phyloP scores from a whole-genome alignment of 2,329 filamentous ascomycete genomes.

The Pseudogymnoascus sp. region DNA sequence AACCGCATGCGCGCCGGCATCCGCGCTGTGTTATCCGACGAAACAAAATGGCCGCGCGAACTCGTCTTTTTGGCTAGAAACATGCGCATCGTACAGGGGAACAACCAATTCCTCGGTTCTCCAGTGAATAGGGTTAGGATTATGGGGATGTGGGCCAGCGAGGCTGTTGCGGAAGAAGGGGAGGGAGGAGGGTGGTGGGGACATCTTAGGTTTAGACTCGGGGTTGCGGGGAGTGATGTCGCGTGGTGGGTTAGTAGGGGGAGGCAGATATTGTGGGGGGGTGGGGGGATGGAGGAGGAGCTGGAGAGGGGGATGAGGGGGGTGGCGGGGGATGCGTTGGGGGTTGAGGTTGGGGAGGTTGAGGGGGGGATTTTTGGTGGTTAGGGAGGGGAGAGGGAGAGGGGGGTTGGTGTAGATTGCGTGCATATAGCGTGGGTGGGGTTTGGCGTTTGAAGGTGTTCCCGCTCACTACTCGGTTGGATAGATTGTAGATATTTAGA shows the following conservation, averaged over 20 bases:
- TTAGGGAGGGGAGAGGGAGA: background rate
- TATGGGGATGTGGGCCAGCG: constrained; percentile 81
- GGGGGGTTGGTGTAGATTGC: background rate
- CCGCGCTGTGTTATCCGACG: constrained; percentile 56
- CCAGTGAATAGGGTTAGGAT: constrained; percentile 85
- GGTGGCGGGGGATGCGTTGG: constrained; percentile 77
- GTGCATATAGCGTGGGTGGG: background rate
- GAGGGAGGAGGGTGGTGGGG: constrained; percentile 54
- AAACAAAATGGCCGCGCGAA: constrained; percentile 60
- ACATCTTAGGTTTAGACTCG: constrained; percentile 73
- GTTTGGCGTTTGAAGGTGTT: background rate
- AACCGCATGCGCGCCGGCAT: constrained; percentile 56
- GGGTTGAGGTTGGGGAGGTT: constrained; percentile 80
- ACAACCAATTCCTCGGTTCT: constrained; percentile 64
- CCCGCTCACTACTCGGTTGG: background rate
- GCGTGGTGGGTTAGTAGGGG: constrained; percentile 76
- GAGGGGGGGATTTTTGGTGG: constrained; percentile 50
- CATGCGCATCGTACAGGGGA: constrained; percentile 63
- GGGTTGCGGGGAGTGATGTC: constrained; percentile 68
- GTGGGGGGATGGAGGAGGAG: constrained; percentile 87
- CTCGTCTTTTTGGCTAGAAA: constrained; percentile 67
- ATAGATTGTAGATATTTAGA: constrained; percentile 6
- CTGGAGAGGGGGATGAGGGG: constrained; percentile 79
- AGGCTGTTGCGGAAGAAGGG: constrained; percentile 68
- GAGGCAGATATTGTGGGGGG: constrained; percentile 65